These are phyloP conservation scores for thale cress (Arabidopsis thaliana) DNA, from an alignment of 345 rosid genomes.

Conservation along the genomic window DNA sequence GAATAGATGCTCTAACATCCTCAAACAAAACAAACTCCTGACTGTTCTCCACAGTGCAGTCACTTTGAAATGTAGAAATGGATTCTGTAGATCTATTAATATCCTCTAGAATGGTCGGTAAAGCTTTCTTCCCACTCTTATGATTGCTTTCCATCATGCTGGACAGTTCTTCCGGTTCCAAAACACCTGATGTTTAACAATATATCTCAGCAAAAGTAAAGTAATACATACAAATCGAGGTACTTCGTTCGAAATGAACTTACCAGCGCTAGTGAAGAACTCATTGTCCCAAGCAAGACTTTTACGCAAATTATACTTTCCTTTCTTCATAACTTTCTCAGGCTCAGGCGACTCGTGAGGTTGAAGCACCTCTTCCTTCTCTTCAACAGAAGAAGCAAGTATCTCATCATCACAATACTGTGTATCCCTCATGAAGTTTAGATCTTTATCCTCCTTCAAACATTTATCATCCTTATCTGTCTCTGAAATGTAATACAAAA, in stretches of 20 bases:
- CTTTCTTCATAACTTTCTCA: slow-evolving; percentile 48
- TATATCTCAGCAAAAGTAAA: not conserved
- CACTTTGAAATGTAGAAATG: slow-evolving; percentile 73
- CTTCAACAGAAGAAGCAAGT: slow-evolving; percentile 43
- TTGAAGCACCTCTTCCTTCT: slow-evolving; percentile 46
- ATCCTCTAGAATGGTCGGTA: slow-evolving; percentile 83
- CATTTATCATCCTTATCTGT: slow-evolving; percentile 45
- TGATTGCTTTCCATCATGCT: slow-evolving; percentile 68
- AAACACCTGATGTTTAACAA: slow-evolving; percentile 59
- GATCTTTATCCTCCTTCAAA: slow-evolving; percentile 44
- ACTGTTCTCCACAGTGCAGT: slow-evolving; percentile 59
- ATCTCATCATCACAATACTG: slow-evolving; percentile 38
- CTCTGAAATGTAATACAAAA: slow-evolving; percentile 49
- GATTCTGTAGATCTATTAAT: slow-evolving; percentile 74
- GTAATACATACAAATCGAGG: not conserved
- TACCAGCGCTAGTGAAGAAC: slow-evolving; percentile 89
- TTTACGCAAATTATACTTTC: slow-evolving; percentile 79
- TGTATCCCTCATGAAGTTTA: slow-evolving; percentile 36
- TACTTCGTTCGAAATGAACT: not conserved
- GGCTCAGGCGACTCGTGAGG: slow-evolving; percentile 53
- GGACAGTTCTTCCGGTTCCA: slow-evolving; percentile 85
- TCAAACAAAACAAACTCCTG: slow-evolving; percentile 74
- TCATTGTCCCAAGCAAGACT: slow-evolving; percentile 98
- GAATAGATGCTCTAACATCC: slow-evolving; percentile 85
- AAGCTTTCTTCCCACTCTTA: slow-evolving; percentile 51